These are phyloP conservation scores for Quercus glauca DNA, from an alignment of 306 rosid genomes.

Conservation along the genomic window DNA sequence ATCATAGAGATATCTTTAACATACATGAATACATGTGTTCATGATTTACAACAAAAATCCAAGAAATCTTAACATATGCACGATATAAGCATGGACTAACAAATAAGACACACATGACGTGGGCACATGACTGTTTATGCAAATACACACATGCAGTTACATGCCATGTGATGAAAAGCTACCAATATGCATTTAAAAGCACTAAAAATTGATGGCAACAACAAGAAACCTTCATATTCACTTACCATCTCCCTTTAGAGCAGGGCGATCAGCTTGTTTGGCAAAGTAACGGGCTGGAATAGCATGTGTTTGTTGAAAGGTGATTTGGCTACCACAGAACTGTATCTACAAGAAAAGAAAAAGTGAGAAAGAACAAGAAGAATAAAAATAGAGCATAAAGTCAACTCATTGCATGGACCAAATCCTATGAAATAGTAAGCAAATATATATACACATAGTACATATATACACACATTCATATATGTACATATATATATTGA, in stretches of 20 bases:
- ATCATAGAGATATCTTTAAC: not conserved
- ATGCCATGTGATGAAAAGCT: not conserved
- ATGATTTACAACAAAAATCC: not conserved
- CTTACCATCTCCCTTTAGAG: constrained; percentile 92
- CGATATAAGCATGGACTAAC: not conserved
- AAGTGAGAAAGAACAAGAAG: not conserved
- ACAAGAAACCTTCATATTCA: constrained; percentile 11
- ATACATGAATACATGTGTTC: not conserved
- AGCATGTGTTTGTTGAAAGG: constrained; percentile 59
- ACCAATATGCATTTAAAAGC: no score
- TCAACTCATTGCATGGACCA: not conserved
- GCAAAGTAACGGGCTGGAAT: constrained; percentile 79
- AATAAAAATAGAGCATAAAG: not conserved
- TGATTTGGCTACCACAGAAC: constrained; percentile 59
- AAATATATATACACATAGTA: not conserved
- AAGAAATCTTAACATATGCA: not conserved
- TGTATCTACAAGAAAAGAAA: constrained; percentile 20
- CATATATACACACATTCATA: not conserved
- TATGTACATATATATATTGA: no score
- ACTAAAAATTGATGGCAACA: not conserved
- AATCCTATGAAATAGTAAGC: not conserved
- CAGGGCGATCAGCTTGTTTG: constrained; percentile 57
- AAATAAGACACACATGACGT: not conserved
- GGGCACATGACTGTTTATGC: no score
- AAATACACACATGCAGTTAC: not conserved